These are phyloP conservation scores for Xerocomellus dryophilus DNA, from an alignment of 768 basidiomycete genomes.

Conservation along the genomic window DNA sequence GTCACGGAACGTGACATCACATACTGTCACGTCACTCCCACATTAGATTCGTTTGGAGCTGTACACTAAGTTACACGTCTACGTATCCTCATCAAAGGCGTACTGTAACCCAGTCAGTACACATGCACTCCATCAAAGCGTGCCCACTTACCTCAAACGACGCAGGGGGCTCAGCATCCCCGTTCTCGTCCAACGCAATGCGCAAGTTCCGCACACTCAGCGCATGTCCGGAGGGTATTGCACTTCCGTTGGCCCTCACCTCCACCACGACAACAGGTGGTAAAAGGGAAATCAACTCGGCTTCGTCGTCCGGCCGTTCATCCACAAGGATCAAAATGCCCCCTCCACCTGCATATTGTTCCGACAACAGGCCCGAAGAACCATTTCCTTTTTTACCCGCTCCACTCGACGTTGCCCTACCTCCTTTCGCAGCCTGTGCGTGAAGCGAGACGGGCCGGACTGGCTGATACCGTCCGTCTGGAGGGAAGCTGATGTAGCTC, in stretches of 20 bases:
- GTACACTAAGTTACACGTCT: background rate
- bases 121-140: background rate
- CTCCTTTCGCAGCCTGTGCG: constrained; percentile 33
- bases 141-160: constrained; percentile 72
- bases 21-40: constrained; percentile 5
- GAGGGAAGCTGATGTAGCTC: constrained; percentile 77
- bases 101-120: constrained; percentile 49
- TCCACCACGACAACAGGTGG: constrained; percentile 34
- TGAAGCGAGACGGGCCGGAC: constrained; percentile 71
- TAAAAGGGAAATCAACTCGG: constrained; percentile 67
- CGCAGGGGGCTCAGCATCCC: constrained; percentile 73
- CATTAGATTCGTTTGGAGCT: background rate
- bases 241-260: constrained; percentile 26
- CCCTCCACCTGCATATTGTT: constrained; percentile 74
- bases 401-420: constrained; percentile 28
- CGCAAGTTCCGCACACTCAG: constrained; percentile 39
- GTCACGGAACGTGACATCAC: constrained; percentile 26
- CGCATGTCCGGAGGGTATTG: constrained; percentile 28
- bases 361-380: constrained; percentile 39
- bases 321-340: constrained; percentile 86
- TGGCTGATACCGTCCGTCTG: constrained; percentile 80
- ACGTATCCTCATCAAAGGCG: constrained; percentile 62
- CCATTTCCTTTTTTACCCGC: constrained; percentile 32
- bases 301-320: constrained; percentile 62
- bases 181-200: constrained; percentile 67